Conservation (phyloP, 164 flowering plant genomes). For the Brasenia schreberi region DNA sequence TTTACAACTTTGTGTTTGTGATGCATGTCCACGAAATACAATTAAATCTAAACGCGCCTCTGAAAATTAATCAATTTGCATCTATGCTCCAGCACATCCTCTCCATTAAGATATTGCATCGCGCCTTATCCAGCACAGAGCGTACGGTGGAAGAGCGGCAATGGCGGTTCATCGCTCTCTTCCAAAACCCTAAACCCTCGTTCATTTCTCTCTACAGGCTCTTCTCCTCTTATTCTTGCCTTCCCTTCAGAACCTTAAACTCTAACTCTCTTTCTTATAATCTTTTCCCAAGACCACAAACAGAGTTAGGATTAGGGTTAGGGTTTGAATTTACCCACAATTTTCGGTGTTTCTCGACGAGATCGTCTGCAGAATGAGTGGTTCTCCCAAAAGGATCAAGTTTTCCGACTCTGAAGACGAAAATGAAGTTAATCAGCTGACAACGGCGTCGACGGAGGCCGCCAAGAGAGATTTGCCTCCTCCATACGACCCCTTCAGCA, state of each 20-base stretch:
- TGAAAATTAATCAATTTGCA: too few relatives aligned
- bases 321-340: neutral
- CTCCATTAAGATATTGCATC: neutral
- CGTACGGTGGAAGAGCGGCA: neutral
- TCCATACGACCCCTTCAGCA: constrained; percentile 78
- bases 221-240: neutral
- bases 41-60: too few relatives aligned
- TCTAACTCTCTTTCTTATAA: neutral
- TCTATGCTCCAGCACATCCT: neutral
- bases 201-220: neutral
- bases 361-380: neutral
- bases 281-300: neutral
- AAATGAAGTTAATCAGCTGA: constrained; percentile 1
- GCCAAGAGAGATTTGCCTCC: constrained; percentile 52
- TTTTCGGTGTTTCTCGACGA: neutral
- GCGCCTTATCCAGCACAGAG: too few relatives aligned
- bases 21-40: too few relatives aligned
- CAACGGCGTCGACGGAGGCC: constrained; percentile 1
- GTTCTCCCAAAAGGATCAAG: constrained; percentile 23
- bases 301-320: neutral
- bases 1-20: too few relatives aligned
- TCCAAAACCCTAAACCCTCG: neutral
- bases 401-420: constrained; percentile 25
- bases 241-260: neutral
- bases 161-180: neutral